Evolutionary conservation across 2,329 filamentous ascomycete genomes (phyloP).

Genomic region (Aspergillus persii): DNA sequence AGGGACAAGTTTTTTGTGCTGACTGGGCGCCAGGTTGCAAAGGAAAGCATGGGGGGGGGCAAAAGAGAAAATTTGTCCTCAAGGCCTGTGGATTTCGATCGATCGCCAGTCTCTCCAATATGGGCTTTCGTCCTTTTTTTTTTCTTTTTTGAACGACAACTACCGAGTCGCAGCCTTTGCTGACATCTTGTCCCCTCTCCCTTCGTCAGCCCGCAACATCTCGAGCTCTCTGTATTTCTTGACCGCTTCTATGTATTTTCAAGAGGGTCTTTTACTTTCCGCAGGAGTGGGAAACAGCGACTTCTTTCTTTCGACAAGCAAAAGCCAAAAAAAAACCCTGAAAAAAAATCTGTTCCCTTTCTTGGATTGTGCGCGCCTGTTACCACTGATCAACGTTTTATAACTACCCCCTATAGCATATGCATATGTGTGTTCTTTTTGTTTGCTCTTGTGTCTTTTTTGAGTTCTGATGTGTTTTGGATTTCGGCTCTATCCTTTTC

Average conservation of each 20-base stretch:
- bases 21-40: neutral
- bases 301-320: neutral
- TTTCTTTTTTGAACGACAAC: neutral
- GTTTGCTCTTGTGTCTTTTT: neutral
- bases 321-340: neutral
- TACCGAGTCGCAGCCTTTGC: neutral
- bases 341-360: neutral
- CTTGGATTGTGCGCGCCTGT: neutral
- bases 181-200: neutral
- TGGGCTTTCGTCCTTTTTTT: neutral
- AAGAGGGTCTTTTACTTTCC: neutral
- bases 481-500: neutral
- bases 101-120: neutral
- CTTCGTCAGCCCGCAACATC: neutral
- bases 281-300: neutral
- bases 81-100: neutral
- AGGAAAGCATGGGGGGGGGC: neutral
- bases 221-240: constrained; percentile 2
- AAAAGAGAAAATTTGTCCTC: neutral
- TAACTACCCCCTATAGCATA: neutral
- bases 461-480: neutral
- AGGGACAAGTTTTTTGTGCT: neutral
- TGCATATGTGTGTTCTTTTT: neutral
- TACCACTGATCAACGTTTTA: neutral
- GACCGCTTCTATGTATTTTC: neutral